phyloP scores from a whole-genome alignment of 2,329 filamentous ascomycete genomes.

The Fonsecaea erecta region DNA sequence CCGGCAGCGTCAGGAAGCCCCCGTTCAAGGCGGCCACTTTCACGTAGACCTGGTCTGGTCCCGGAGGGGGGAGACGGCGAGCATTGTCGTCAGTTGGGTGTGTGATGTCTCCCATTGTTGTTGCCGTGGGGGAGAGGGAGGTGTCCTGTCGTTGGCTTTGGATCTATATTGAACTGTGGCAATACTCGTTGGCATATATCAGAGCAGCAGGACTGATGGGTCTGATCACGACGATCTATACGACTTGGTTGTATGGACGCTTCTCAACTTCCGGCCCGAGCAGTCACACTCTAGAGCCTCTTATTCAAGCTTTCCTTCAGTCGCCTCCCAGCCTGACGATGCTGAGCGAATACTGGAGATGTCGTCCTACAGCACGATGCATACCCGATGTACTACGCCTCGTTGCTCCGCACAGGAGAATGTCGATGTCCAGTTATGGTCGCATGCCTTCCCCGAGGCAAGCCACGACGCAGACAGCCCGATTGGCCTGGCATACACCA shows the following conservation, averaged over 20 bases:
- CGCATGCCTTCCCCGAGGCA: background rate
- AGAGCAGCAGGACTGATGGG: background rate
- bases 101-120: background rate
- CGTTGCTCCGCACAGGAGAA: background rate
- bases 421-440: background rate
- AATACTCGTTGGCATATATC: background rate
- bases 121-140: background rate
- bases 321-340: background rate
- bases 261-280: background rate
- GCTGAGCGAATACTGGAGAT: background rate
- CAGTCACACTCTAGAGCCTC: background rate
- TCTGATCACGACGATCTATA: background rate
- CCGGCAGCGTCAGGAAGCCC: slow-evolving; percentile 54
- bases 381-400: background rate
- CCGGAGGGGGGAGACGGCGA: background rate
- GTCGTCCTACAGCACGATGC: background rate
- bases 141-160: background rate
- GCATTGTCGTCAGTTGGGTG: background rate
- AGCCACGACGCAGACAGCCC: background rate
- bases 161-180: background rate
- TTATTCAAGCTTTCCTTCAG: background rate
- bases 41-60: slow-evolving; percentile 37
- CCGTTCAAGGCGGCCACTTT: slow-evolving; percentile 46
- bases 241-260: background rate
- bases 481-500: background rate